Evolutionary conservation across 208 protist genomes (phyloP).

Genomic region (Leishmania aethiopica): DNA sequence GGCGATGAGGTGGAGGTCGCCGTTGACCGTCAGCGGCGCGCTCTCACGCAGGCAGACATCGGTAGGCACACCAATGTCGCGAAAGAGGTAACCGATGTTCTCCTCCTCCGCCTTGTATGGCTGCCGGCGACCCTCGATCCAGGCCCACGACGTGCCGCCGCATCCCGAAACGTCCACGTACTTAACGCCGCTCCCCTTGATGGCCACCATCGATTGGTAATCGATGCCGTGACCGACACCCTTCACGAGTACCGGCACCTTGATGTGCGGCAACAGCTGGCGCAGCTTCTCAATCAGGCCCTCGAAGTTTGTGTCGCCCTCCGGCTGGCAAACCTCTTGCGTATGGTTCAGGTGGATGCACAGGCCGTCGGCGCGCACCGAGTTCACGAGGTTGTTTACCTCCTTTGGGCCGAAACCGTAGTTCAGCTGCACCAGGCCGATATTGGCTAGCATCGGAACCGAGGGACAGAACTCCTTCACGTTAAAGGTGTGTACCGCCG

Average conservation of each 20-base stretch:
- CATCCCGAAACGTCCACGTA: slow-evolving; percentile 90
- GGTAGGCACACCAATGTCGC: slow-evolving; percentile 87
- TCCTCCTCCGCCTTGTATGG: slow-evolving; percentile 52
- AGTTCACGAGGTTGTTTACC: slow-evolving; percentile 82
- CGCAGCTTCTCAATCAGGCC: slow-evolving; percentile 76
- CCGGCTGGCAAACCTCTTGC: slow-evolving; percentile 90
- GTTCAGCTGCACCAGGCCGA: slow-evolving; percentile 92
- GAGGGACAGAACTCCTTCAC: slow-evolving; percentile 90
- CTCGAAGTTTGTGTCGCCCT: slow-evolving; percentile 92
- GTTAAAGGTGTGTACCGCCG: slow-evolving; percentile 83
- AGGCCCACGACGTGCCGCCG: slow-evolving; percentile 92
- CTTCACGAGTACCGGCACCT: slow-evolving; percentile 91
- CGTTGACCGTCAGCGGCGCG: slow-evolving; percentile 42
- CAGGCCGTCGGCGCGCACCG: slow-evolving; percentile 84
- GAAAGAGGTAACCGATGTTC: slow-evolving; percentile 89
- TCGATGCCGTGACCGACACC: slow-evolving; percentile 92
- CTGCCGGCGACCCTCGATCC: slow-evolving; percentile 90
- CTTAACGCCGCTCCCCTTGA: slow-evolving; percentile 80
- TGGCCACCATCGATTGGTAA: slow-evolving; percentile 52
- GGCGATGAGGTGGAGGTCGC: slow-evolving; percentile 80
- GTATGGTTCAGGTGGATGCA: slow-evolving; percentile 93
- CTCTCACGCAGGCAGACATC: slow-evolving; percentile 80
- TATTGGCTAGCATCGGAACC: slow-evolving; percentile 92
- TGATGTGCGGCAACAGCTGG: slow-evolving; percentile 74
- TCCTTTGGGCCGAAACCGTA: slow-evolving; percentile 90